phyloP scores from a whole-genome alignment of 2,329 filamentous ascomycete species.

The Diplodia sapinea region DNA sequence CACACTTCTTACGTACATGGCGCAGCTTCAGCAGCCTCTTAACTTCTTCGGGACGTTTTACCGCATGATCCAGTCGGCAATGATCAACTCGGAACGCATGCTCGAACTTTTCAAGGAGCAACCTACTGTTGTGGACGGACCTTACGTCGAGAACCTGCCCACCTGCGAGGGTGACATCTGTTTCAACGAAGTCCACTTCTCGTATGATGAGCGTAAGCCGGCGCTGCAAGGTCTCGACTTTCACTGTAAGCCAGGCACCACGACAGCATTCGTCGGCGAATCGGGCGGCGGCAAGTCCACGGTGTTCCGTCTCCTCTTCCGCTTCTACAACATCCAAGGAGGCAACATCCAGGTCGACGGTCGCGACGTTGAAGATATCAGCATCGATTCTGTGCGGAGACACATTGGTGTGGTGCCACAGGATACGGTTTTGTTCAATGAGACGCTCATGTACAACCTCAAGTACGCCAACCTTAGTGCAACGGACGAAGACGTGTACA shows the following conservation, averaged over 20 bases:
- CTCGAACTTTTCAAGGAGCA: slow-evolving; percentile 96
- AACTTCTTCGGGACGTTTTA: slow-evolving; percentile 92
- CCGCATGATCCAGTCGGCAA: slow-evolving; percentile 89
- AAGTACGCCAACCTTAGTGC: slow-evolving; percentile 84
- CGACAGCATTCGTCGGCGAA: slow-evolving; percentile 93
- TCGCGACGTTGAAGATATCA: slow-evolving; percentile 80
- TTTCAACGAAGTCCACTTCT: slow-evolving; percentile 88
- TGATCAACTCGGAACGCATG: slow-evolving; percentile 96
- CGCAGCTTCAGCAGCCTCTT: slow-evolving; percentile 71
- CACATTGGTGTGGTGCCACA: slow-evolving; percentile 97
- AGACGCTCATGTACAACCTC: slow-evolving; percentile 92
- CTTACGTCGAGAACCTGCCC: slow-evolving; percentile 66
- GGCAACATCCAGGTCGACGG: slow-evolving; percentile 87
- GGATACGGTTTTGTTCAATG: slow-evolving; percentile 94
- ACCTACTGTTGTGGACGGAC: slow-evolving; percentile 84
- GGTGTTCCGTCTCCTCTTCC: slow-evolving; percentile 91
- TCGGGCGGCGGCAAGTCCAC: slow-evolving; percentile 98
- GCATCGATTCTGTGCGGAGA: slow-evolving; percentile 88
- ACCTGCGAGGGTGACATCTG: slow-evolving; percentile 80
- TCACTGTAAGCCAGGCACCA: slow-evolving; percentile 85
- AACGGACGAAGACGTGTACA: slow-evolving; percentile 80
- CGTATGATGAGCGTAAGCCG: slow-evolving; percentile 85
- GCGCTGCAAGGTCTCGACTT: slow-evolving; percentile 85
- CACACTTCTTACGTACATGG: slow-evolving; percentile 75
- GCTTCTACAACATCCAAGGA: slow-evolving; percentile 86